phyloP scores from a whole-genome alignment of 176 grass and related monocot species.

The Tuctoria greenei region DNA sequence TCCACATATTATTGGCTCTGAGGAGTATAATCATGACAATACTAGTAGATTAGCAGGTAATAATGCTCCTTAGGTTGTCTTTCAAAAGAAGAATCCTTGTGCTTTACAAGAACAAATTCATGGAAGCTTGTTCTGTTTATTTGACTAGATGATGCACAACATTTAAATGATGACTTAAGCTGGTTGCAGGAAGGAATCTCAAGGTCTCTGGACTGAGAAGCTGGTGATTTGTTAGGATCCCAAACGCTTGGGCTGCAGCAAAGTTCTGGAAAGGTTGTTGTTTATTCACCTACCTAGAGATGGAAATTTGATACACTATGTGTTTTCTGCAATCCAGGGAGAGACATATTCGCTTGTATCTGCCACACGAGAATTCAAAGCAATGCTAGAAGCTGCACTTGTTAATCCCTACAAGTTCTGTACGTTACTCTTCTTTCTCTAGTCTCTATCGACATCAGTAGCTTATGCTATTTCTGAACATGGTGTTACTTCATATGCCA shows the following conservation, averaged over 20 bases:
- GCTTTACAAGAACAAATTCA: neutral
- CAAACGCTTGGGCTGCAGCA: slow-evolving; percentile 29
- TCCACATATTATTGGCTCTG: slow-evolving; percentile 81
- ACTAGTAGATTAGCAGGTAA: slow-evolving; percentile 72
- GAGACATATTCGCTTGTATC: slow-evolving; percentile 47
- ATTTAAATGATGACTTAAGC: slow-evolving; percentile 40
- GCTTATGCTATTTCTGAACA: neutral
- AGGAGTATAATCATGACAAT: slow-evolving; percentile 78
- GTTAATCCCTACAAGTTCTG: slow-evolving; percentile 77
- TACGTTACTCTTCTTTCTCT: slow-evolving; percentile 36
- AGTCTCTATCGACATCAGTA: neutral
- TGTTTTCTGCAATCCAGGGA: slow-evolving; percentile 44
- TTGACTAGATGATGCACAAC: slow-evolving; percentile 53
- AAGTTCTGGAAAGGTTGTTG: slow-evolving; percentile 45
- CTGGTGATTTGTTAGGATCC: slow-evolving; percentile 48
- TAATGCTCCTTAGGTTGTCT: neutral
- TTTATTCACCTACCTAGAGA: neutral
- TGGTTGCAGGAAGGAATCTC: slow-evolving; percentile 53
- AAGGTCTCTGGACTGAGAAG: slow-evolving; percentile 32
- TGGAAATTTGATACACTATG: neutral
- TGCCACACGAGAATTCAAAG: slow-evolving; percentile 70
- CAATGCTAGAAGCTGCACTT: slow-evolving; percentile 83
- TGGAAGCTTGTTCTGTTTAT: slow-evolving; percentile 24
- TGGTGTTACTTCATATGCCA: neutral
- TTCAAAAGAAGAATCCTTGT: neutral